Evolutionary conservation across 805 yeast genomes (phyloP), one percentile per base, ranked within the genome.

Genomic region (Cyberlindnera maclurae): DNA sequence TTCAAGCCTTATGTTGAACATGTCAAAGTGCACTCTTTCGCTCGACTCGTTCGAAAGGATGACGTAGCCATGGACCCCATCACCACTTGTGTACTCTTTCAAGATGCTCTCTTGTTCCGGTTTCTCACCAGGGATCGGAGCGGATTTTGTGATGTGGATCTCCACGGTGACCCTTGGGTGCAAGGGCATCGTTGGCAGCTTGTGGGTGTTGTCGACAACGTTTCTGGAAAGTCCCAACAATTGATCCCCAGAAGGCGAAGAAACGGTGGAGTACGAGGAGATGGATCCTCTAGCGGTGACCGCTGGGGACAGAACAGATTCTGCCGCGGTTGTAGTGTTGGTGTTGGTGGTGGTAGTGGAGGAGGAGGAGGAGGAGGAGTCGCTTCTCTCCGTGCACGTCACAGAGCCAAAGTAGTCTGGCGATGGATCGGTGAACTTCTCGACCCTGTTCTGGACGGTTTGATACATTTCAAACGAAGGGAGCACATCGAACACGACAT

Each of bases 391-490:
- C 27, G n/a, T 6, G 60, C 70, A 46, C 50, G 70, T 58, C 49
- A 71, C 34, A 60, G 51, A 36, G 13, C 34, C 34, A 16, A 32
- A 32, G 36, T 33, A 33, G 12, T 15, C 29, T 24, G 36, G 36
- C 16, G 15, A 16, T 7, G 29, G 36, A 5, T 20, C 36, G n/a
- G 2, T 5, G 12, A 17, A 17, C 7, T 8, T 11, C 24, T 33
- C 16, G 5, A 20, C 13, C 11, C 29, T 24, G 20, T 33, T 24
- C 26, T 64, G 66, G 31, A 65, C 36, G 2, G 63, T 69, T 47
- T 75, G 77, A 50, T 76, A 78, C 79, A 80, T 75, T 44, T 79
- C 82, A 50, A 79, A 80, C 0, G 85, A 77, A 0, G 86, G 88
- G 27, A 80, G 55, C 3, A 79, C 71, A 47, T 79, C 85, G 36